Conservation (phyloP, 345 rosid species). For the Camelina sativa region DNA sequence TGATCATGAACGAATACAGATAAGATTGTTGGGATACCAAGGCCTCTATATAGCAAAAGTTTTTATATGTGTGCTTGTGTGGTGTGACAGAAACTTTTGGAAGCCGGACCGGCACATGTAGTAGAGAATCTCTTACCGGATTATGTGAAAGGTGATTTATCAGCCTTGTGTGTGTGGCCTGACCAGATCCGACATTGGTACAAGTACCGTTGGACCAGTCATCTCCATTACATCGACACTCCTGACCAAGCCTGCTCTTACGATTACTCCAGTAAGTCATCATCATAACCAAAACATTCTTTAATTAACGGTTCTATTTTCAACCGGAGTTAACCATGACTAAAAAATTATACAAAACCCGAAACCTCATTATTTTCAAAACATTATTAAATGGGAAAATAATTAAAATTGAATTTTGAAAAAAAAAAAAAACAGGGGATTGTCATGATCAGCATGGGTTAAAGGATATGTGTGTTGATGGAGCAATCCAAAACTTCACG, state of each 20-base stretch:
- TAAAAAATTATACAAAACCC: neutral
- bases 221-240: constrained; percentile 84
- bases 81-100: constrained; percentile 57
- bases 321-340: constrained; percentile 10
- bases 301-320: neutral
- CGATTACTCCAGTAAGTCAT: constrained; percentile 71
- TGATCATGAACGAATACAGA: too few species aligned
- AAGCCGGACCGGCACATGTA: constrained; percentile 71
- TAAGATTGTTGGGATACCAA: too few species aligned
- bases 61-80: neutral
- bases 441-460: constrained; percentile 70
- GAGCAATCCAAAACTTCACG: constrained; percentile 88
- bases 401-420: neutral
- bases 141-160: constrained; percentile 81
- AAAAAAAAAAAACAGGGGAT: constrained; percentile 61
- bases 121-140: constrained; percentile 74
- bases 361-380: constrained; percentile 1
- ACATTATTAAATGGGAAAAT: neutral
- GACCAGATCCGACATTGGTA: constrained; percentile 67
- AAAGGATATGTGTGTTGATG: constrained; percentile 76
- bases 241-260: constrained; percentile 89
- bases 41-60: too few species aligned
- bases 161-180: constrained; percentile 86
- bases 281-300: too few species aligned
- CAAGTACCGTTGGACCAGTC: constrained; percentile 78